Evolutionary conservation across 2,329 filamentous ascomycete genomes (phyloP).

Genomic region (Colletotrichum australisinense): DNA sequence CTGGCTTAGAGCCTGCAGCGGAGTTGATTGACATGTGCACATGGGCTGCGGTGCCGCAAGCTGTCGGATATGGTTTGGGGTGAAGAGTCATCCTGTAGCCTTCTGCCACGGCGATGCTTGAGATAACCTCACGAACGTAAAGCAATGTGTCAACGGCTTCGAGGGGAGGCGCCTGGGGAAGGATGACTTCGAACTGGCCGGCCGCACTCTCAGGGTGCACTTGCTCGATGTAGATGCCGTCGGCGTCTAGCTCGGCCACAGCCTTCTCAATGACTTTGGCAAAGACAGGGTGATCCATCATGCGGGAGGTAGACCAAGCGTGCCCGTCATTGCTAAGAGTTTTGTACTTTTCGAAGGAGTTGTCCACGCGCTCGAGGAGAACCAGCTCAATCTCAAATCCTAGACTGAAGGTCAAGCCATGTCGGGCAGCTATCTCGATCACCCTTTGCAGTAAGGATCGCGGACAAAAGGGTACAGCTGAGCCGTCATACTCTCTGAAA

Average conservation of each 20-base stretch:
- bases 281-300: conserved; percentile 68
- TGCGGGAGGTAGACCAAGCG: conserved; percentile 76
- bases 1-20: conserved; percentile 48
- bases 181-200: conserved; percentile 83
- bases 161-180: conserved; percentile 72
- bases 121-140: conserved; percentile 77
- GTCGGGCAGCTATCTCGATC: conserved; percentile 60
- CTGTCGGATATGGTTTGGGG: conserved; percentile 72
- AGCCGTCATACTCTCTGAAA: conserved; percentile 69
- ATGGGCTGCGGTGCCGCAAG: conserved; percentile 75
- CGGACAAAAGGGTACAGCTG: conserved; percentile 69
- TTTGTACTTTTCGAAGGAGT: conserved; percentile 47
- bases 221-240: conserved; percentile 76
- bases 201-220: conserved; percentile 80
- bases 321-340: conserved; percentile 71
- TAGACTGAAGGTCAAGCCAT: conserved; percentile 70
- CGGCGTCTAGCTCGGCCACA: conserved; percentile 65
- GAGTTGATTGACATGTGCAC: conserved; percentile 76
- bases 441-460: conserved; percentile 70
- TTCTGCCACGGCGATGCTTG: conserved; percentile 70
- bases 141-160: conserved; percentile 78
- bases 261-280: conserved; percentile 74
- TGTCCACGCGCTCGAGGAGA: conserved; percentile 66
- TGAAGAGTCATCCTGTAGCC: conserved; percentile 78
- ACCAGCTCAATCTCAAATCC: conserved; percentile 88